Evolutionary conservation across 805 yeast species (phyloP).

Genomic region (Metschnikowia chrysomelidarum): DNA sequence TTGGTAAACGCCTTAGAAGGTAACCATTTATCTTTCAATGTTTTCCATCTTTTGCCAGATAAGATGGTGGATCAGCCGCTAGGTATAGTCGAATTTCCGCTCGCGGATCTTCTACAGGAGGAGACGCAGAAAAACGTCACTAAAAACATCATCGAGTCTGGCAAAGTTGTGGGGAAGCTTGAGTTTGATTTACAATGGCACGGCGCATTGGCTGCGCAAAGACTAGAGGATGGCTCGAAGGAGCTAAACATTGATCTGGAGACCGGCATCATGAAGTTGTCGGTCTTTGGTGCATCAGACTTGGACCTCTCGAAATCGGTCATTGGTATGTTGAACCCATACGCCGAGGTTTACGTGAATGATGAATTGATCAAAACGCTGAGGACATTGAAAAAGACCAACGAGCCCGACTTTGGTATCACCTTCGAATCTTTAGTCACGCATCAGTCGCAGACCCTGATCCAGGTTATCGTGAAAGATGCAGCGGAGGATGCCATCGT

Average conservation of each 20-base stretch:
- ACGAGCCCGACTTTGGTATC: slow-evolving; percentile 74
- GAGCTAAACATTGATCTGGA: slow-evolving; percentile 57
- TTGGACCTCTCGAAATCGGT: slow-evolving; percentile 54
- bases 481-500: slow-evolving; percentile 52
- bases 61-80: slow-evolving; percentile 52
- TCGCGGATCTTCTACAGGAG: slow-evolving; percentile 59
- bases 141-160: slow-evolving; percentile 46
- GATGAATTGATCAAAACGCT: slow-evolving; percentile 52
- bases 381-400: slow-evolving; percentile 62
- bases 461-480: slow-evolving; percentile 62
- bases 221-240: slow-evolving; percentile 48
- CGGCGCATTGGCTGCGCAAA: slow-evolving; percentile 45
- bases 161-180: slow-evolving; percentile 55
- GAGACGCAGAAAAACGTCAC: slow-evolving; percentile 43
- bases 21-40: slow-evolving; percentile 49
- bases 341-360: slow-evolving; percentile 64
- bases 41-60: slow-evolving; percentile 52
- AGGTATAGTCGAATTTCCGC: slow-evolving; percentile 50
- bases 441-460: slow-evolving; percentile 53
- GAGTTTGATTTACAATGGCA: slow-evolving; percentile 55
- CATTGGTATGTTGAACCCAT: slow-evolving; percentile 57
- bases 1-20: slow-evolving; percentile 57
- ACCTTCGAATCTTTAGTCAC: slow-evolving; percentile 59
- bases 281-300: slow-evolving; percentile 57
- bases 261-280: slow-evolving; percentile 68